phyloP scores from a whole-genome alignment of 768 basidiomycete genomes.

The Polyporus arcularius region DNA sequence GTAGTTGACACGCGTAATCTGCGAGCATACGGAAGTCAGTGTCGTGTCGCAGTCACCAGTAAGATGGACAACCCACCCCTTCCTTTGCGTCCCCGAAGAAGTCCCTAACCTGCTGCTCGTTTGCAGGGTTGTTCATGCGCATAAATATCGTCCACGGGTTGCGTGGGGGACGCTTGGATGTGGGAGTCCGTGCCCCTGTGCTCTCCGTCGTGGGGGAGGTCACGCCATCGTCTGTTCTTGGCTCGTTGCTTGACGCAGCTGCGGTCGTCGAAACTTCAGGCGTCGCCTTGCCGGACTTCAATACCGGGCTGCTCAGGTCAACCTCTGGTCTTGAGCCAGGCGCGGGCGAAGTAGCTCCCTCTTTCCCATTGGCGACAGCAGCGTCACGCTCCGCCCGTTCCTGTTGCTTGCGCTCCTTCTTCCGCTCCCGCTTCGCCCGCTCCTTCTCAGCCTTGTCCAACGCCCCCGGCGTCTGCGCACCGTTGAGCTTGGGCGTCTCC shows the following conservation, averaged over 20 bases:
- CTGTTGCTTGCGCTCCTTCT: slow-evolving; percentile 62
- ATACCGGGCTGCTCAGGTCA: slow-evolving; percentile 16
- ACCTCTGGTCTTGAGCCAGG: slow-evolving; percentile 13
- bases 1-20: slow-evolving; percentile 73
- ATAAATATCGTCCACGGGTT: slow-evolving; percentile 89
- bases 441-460: slow-evolving; percentile 57
- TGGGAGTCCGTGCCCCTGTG: slow-evolving; percentile 74
- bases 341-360: slow-evolving; percentile 26
- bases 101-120: slow-evolving; percentile 68
- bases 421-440: slow-evolving; percentile 60
- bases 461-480: slow-evolving; percentile 29
- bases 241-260: slow-evolving; percentile 4
- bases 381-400: slow-evolving; percentile 48
- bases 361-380: slow-evolving; percentile 38
- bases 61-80: slow-evolving; percentile 51
- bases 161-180: slow-evolving; percentile 57
- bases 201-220: slow-evolving; percentile 43
- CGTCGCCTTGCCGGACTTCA: slow-evolving; percentile 43
- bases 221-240: slow-evolving; percentile 24
- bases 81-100: slow-evolving; percentile 74
- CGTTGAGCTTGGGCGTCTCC: slow-evolving; percentile 44
- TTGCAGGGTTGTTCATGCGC: slow-evolving; percentile 54
- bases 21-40: neutral
- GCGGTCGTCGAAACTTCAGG: slow-evolving; percentile 25
- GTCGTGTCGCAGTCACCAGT: neutral